phyloP scores from a whole-genome alignment of 2,329 filamentous ascomycete genomes.

The Dendryphion nanum region DNA sequence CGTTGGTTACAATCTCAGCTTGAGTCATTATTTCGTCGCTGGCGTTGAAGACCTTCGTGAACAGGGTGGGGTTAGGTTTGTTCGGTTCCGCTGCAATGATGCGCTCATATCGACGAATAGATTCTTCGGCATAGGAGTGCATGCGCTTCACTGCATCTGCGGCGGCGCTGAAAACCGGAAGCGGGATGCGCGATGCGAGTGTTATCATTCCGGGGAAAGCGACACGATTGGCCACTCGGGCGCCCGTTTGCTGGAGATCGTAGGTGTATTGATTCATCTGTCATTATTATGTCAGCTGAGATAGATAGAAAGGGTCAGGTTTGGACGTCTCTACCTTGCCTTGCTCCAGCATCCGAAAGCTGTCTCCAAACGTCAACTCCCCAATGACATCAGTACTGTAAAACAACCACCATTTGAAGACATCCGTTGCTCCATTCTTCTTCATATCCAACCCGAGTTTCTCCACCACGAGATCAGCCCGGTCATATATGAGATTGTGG shows the following conservation, averaged over 20 bases:
- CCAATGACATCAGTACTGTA: constrained; percentile 52
- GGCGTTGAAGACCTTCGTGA: constrained; percentile 10
- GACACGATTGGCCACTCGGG: neutral
- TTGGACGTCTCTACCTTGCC: too few relatives aligned
- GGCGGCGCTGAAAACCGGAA: constrained; percentile 6
- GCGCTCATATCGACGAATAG: constrained; percentile 6
- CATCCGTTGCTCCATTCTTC: constrained; percentile 40
- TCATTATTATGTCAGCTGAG: too few relatives aligned
- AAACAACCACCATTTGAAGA: constrained; percentile 56
- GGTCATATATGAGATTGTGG: constrained; percentile 36
- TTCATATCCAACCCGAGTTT: constrained; percentile 48
- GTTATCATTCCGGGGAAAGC: neutral
- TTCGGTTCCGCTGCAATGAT: constrained; percentile 6
- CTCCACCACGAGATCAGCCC: constrained; percentile 41
- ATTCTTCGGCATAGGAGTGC: constrained; percentile 8
- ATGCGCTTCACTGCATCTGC: neutral
- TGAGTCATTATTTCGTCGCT: constrained; percentile 6
- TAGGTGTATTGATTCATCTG: neutral
- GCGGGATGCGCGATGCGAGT: neutral
- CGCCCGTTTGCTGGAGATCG: neutral
- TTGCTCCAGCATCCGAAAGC: constrained; percentile 52
- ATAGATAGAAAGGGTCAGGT: too few relatives aligned
- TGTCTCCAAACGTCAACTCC: constrained; percentile 56
- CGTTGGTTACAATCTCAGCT: constrained; percentile 29
- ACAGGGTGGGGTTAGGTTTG: constrained; percentile 8